Base-by-base conservation (phyloP, 306 rosid genomes). In the Aeschynomene evenia region DNA sequence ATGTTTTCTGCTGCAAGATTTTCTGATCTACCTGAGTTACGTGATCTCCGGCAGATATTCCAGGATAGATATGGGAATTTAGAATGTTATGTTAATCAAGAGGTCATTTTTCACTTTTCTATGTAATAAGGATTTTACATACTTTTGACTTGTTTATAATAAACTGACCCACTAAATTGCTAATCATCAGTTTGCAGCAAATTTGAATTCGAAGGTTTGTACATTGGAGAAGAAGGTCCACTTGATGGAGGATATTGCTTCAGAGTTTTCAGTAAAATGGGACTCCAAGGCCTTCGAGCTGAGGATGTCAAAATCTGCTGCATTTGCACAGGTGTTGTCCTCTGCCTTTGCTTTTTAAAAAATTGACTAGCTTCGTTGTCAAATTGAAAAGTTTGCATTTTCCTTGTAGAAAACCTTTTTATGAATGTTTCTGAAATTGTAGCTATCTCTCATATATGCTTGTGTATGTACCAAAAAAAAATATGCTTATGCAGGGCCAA, bases 11-110 rank as follows among this genome's bases (percentile, higher is more conserved):
- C 99, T 15, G 97, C 99, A 48, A 78, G 96, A 76, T 91, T 91
- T 84, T 94, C 96, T 52, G 96, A 94, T 86, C 79, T 94, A 75
- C 99, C 99, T 28, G 99, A 94, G 82, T 75, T 94, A 75, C 99
- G 97, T 9, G 95, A 94, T 15, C 90, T 91, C 16, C 83, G 99
- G 73, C 92, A 91, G 71, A 78, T 78, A 37, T 87, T 91, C 81
- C 91, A 87, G 68, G 92, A 91, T 85, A 85, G 88, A 86, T 94
- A 83, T 4, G 89, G 68, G 50, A 80, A 77, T 39, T 29, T 88
- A 57, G 89, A 86, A 40, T 84, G 83, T 75, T 77, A 77, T 66
- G 96, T 78, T 69, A 87, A 91, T 73, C 89, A 82, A 46, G 83
- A 82, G 87, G 99, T 91, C 71, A 58, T 56, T 20, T 37, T 74